These are phyloP conservation scores for Diaporthe australafricana DNA, from an alignment of 2,329 filamentous ascomycete genomes.

Conservation along the genomic window DNA sequence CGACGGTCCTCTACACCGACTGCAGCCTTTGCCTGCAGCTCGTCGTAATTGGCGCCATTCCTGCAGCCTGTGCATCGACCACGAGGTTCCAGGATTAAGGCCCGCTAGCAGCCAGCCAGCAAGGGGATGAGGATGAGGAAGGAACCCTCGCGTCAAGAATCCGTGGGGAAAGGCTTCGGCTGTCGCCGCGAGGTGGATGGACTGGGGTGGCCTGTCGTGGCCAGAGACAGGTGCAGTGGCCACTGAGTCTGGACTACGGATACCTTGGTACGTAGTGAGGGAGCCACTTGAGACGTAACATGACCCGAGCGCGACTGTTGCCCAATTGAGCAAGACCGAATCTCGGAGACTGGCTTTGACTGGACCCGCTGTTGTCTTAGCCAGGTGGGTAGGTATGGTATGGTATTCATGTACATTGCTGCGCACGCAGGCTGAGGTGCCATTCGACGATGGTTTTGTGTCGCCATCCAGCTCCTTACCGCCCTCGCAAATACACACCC, in stretches of 20 bases:
- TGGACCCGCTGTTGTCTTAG: slow-evolving; percentile 14
- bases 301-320: slow-evolving; percentile 23
- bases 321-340: slow-evolving; percentile 20
- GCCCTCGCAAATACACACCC: slow-evolving; percentile 14
- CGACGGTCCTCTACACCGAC: slow-evolving; percentile 34
- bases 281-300: slow-evolving; percentile 29
- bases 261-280: background rate
- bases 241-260: background rate
- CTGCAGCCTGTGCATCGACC: slow-evolving; percentile 27
- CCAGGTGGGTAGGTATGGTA: background rate
- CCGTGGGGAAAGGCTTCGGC: slow-evolving; percentile 33
- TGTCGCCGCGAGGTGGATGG: slow-evolving; percentile 26
- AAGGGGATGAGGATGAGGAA: slow-evolving; percentile 27
- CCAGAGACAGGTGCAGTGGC: background rate
- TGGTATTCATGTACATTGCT: background rate
- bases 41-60: slow-evolving; percentile 32
- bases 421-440: slow-evolving; percentile 3
- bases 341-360: slow-evolving; percentile 30
- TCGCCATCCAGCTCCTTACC: slow-evolving; percentile 6
- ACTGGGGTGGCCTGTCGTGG: slow-evolving; percentile 28
- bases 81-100: slow-evolving; percentile 36
- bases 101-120: slow-evolving; percentile 22
- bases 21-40: slow-evolving; percentile 32
- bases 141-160: slow-evolving; percentile 24
- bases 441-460: slow-evolving; percentile 7